Evolutionary conservation across 768 basidiomycete species (phyloP), one percentile per base, ranked within the genome.

Genomic region (Jaapia argillacea): DNA sequence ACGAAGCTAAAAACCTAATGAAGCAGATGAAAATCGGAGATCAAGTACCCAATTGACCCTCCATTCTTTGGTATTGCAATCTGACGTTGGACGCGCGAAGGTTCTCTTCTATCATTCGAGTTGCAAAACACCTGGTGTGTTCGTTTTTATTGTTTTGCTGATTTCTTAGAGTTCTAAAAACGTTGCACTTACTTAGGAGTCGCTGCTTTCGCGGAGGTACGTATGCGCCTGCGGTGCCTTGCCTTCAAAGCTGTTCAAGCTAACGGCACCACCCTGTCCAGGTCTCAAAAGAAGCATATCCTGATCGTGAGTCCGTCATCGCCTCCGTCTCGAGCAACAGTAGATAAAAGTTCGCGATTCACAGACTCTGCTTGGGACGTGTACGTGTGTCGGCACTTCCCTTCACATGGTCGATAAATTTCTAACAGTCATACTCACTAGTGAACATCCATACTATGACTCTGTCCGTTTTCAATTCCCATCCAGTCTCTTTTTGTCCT

Each of bases 301-400:
- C 91, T 16, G 92, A 97, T 57, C 74, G 89, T 91, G 61, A 65
- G 87, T 61, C 18, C 12, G 21, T 40, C 12, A 20, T 24, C 39
- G 28, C 10, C 14, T 41, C 13, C 18, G 36, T 41, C 20, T 40
- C 43, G 31, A 25, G 26, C 24, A 27, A 28, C 28, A 24, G 14
- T 43, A 4, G 18, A 41, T 43, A 31, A 46, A 35, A 43, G n/a
- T 22, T 10, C 26, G 28, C 40, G 39, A 12, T 26, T 24, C 43
- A 38, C 46, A 94, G 91, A 85, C 52, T 90, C 91, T 3, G 89
- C 91, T 25, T 94, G 88, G 87, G 88, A 93, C 55, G 56, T 74
- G 88, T 87, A 55, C 51, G 81, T 64, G 37, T 13, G n/a, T 48
- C 37, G 31, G 42, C 50, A 16, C 41, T 27, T 48, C 6, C 14